Evolutionary conservation across 2,329 filamentous ascomycete genomes (phyloP).

Genomic region (Pseudopithomyces chartarum): DNA sequence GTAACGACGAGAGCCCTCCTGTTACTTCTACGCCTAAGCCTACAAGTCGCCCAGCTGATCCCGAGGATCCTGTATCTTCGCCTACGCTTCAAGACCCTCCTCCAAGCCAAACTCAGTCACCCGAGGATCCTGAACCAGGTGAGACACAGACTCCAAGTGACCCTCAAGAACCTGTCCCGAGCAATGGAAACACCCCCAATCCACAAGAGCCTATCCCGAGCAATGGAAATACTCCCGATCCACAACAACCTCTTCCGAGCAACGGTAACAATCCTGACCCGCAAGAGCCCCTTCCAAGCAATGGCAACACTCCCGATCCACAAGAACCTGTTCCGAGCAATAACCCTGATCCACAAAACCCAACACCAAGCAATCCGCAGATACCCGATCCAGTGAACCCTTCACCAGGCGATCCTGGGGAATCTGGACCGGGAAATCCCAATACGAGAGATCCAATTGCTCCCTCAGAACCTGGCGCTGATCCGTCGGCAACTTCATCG

Average conservation of each 20-base stretch:
- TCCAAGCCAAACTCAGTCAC: not conserved
- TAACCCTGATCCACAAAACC: not conserved
- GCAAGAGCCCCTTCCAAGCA: not conserved
- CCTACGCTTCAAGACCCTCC: not conserved
- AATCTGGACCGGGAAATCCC: not conserved
- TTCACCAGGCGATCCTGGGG: not conserved
- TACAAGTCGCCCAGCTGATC: not conserved
- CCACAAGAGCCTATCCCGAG: not conserved
- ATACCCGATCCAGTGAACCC: not conserved
- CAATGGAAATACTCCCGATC: not conserved
- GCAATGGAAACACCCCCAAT: not conserved
- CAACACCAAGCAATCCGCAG: not conserved
- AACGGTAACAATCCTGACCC: not conserved
- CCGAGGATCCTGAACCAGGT: not conserved
- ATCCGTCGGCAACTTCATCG: not conserved
- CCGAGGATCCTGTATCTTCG: conserved; percentile 3
- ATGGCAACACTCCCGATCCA: not conserved
- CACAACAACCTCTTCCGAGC: not conserved
- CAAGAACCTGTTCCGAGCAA: not conserved
- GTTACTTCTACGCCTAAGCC: not conserved
- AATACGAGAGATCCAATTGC: not conserved
- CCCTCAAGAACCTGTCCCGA: not conserved
- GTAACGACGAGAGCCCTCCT: not conserved
- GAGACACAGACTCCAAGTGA: not conserved
- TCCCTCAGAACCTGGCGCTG: conserved; percentile 1